These are phyloP conservation scores for Capsicum baccatum DNA, from an alignment of 257 asterid species.

Conservation along the genomic window DNA sequence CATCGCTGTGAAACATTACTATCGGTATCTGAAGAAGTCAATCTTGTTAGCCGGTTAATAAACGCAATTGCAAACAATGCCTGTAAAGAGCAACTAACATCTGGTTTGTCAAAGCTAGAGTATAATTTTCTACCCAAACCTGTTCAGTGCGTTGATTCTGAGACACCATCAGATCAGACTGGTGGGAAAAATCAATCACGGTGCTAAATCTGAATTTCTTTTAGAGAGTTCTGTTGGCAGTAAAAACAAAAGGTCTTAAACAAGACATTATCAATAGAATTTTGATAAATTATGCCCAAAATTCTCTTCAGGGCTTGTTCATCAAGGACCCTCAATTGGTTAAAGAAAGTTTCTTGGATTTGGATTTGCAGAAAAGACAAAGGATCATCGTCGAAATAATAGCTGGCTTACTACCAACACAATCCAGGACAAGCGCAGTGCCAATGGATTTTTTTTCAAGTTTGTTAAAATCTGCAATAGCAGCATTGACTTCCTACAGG, in stretches of 20 bases:
- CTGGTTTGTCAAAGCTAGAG: slow-evolving; percentile 81
- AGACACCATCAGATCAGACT: slow-evolving; percentile 57
- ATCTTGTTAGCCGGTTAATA: slow-evolving; percentile 60
- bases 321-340: slow-evolving; percentile 54
- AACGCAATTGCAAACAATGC: slow-evolving; percentile 78
- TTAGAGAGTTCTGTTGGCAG: slow-evolving; percentile 68
- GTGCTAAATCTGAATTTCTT: slow-evolving; percentile 72
- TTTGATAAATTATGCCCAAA: slow-evolving; percentile 83
- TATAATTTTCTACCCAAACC: slow-evolving; percentile 58
- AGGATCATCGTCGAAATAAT: slow-evolving; percentile 69
- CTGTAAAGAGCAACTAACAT: slow-evolving; percentile 84
- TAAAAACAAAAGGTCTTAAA: slow-evolving; percentile 77
- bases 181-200: slow-evolving; percentile 85
- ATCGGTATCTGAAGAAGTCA: slow-evolving; percentile 68
- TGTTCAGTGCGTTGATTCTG: slow-evolving; percentile 49
- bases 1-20: slow-evolving; percentile 66
- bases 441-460: slow-evolving; percentile 92
- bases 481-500: slow-evolving; percentile 73
- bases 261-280: slow-evolving; percentile 81
- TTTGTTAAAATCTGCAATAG: slow-evolving; percentile 69
- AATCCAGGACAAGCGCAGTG: slow-evolving; percentile 77
- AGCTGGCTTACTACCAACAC: slow-evolving; percentile 67
- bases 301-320: slow-evolving; percentile 64
- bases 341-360: slow-evolving; percentile 54
- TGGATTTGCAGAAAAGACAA: slow-evolving; percentile 70